A percentile compares a stretch with the other conserved stretches of the same genome.
phyloP scores from a whole-genome alignment of 2,329 filamentous ascomycete species.

The Lachnellula suecica region DNA sequence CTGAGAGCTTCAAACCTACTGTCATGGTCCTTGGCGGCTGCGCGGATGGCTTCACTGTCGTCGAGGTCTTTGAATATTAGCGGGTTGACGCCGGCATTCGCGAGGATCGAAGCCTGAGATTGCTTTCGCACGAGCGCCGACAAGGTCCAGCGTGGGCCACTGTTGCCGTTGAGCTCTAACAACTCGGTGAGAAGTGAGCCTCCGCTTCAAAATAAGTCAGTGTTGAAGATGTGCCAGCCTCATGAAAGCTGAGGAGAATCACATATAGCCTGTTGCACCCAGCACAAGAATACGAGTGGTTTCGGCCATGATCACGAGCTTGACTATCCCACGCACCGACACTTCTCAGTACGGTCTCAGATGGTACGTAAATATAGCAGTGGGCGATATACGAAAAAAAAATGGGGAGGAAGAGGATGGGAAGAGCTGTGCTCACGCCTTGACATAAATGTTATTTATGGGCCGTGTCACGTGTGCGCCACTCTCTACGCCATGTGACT shows the following conservation, averaged over 20 bases:
- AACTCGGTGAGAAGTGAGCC: constrained; percentile 20
- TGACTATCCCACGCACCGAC: too few species aligned
- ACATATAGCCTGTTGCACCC: constrained; percentile 25
- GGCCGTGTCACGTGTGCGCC: too few species aligned
- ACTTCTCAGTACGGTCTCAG: too few species aligned
- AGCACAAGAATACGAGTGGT: constrained; percentile 15
- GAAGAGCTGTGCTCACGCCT: too few species aligned
- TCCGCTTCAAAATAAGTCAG: constrained; percentile 22
- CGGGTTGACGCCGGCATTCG: constrained; percentile 19
- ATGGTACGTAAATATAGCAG: too few species aligned
- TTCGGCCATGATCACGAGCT: neutral
- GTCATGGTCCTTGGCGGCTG: constrained; percentile 22
- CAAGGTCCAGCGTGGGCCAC: neutral
- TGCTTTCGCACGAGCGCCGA: constrained; percentile 25
- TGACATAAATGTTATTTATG: too few species aligned
- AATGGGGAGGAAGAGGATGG: too few species aligned
- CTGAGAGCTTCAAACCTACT: constrained; percentile 6
- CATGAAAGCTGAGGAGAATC: neutral
- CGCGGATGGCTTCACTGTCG: constrained; percentile 19
- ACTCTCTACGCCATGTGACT: too few species aligned
- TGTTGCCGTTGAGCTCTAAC: neutral
- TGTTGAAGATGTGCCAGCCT: neutral
- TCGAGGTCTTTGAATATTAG: constrained; percentile 25
- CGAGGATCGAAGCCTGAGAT: constrained; percentile 23
- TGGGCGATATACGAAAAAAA: too few species aligned